These are phyloP conservation scores for Amanita exitialis DNA, from an alignment of 768 basidiomycete genomes.

Conservation along the genomic window DNA sequence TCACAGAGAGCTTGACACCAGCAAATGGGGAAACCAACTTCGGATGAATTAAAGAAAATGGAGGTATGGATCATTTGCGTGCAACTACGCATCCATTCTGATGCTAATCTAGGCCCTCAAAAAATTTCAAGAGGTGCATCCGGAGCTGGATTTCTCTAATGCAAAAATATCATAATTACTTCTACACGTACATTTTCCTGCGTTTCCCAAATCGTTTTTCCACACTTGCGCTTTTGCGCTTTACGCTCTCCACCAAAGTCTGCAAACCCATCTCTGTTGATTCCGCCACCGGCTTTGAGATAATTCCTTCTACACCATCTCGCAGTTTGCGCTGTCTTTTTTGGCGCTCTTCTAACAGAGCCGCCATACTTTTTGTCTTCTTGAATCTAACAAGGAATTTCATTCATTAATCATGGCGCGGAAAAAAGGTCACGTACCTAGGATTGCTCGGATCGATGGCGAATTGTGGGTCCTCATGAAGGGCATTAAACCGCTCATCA, in stretches of 20 bases:
- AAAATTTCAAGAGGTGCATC: slow-evolving; percentile 85
- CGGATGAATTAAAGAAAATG: slow-evolving; percentile 87
- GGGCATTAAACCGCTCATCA: slow-evolving; percentile 79
- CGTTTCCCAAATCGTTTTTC: slow-evolving; percentile 27
- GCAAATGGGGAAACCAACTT: slow-evolving; percentile 96
- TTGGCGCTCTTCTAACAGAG: slow-evolving; percentile 76
- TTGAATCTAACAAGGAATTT: slow-evolving; percentile 53
- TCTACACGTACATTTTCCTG: slow-evolving; percentile 20
- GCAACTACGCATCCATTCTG: neutral
- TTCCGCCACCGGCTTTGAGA: slow-evolving; percentile 8
- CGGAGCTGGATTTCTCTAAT: slow-evolving; percentile 90
- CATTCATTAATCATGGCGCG: slow-evolving; percentile 3
- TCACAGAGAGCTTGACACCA: slow-evolving; percentile 18
- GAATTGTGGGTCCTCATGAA: slow-evolving; percentile 86
- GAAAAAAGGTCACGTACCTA: slow-evolving; percentile 46
- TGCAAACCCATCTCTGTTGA: slow-evolving; percentile 31
- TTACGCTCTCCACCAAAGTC: slow-evolving; percentile 77
- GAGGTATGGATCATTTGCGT: slow-evolving; percentile 40
- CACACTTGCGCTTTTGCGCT: slow-evolving; percentile 51
- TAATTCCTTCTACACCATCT: slow-evolving; percentile 10
- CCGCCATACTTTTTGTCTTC: slow-evolving; percentile 85
- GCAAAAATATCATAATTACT: slow-evolving; percentile 68
- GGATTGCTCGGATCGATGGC: slow-evolving; percentile 96
- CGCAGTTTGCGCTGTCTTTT: slow-evolving; percentile 39
- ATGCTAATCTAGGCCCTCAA: slow-evolving; percentile 49